Evolutionary conservation across 257 asterid species (phyloP).

Genomic region (Solanum chmielewskii): DNA sequence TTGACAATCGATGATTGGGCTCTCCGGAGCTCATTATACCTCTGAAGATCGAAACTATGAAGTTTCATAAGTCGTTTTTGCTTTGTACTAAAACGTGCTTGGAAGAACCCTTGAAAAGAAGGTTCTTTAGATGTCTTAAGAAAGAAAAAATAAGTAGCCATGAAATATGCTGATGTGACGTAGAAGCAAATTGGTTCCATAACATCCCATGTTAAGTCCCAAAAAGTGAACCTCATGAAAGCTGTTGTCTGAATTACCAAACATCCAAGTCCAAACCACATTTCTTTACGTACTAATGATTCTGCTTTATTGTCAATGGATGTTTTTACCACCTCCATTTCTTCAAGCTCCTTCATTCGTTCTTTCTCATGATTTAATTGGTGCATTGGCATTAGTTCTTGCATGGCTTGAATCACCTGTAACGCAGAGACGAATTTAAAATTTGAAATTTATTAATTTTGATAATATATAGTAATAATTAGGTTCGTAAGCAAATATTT

Average conservation of each 20-base stretch:
- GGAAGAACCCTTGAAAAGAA: constrained; percentile 42
- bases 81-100: constrained; percentile 36
- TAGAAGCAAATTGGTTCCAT: constrained; percentile 67
- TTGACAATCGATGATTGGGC: not conserved
- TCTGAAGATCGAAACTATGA: constrained; percentile 28
- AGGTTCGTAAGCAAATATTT: not conserved
- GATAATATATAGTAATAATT: not conserved
- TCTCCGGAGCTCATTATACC: constrained; percentile 25
- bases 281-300: constrained; percentile 39
- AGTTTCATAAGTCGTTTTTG: constrained; percentile 45
- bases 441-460: not conserved
- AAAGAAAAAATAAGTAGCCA: constrained; percentile 43
- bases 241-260: constrained; percentile 23
- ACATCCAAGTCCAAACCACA: constrained; percentile 45
- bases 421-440: not conserved
- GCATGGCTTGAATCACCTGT: constrained; percentile 11
- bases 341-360: constrained; percentile 21
- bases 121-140: constrained; percentile 51
- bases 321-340: constrained; percentile 33
- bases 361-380: constrained; percentile 2
- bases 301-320: constrained; percentile 40
- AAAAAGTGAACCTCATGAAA: constrained; percentile 51
- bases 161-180: constrained; percentile 30
- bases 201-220: constrained; percentile 74
- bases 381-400: constrained; percentile 4